Evolutionary conservation across 2,329 filamentous ascomycete genomes (phyloP).

Genomic region (Aspergillus sp.): DNA sequence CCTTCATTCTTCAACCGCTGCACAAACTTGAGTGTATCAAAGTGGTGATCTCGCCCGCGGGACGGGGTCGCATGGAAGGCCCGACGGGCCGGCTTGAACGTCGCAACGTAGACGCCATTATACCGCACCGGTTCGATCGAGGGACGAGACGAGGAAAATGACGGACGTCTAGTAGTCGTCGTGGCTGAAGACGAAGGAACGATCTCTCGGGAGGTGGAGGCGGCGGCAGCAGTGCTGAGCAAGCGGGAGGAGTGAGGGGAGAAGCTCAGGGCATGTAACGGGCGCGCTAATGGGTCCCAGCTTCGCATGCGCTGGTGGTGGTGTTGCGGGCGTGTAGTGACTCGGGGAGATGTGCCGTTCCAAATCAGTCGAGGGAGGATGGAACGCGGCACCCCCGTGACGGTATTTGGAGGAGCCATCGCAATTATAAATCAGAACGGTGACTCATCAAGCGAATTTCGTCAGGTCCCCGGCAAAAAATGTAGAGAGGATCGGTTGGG

Average conservation of each 20-base stretch:
- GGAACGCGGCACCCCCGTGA: conserved; percentile 37
- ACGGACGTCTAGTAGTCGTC: conserved; percentile 13
- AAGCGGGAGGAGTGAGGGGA: conserved; percentile 8
- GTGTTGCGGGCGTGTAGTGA: conserved; percentile 16
- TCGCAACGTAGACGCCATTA: conserved; percentile 42
- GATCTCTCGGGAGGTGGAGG: conserved; percentile 4
- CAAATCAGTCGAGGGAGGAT: conserved; percentile 36
- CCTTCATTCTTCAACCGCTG: conserved; percentile 82
- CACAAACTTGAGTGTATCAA: conserved; percentile 96
- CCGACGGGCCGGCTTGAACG: conserved; percentile 33
- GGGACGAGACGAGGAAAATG: conserved; percentile 6
- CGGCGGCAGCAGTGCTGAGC: conserved; percentile 4
- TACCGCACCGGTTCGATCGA: conserved; percentile 32
- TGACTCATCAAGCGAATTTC: not conserved
- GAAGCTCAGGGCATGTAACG: conserved; percentile 10
- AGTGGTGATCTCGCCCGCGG: conserved; percentile 74
- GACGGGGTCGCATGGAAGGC: conserved; percentile 58
- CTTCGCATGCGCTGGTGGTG: conserved; percentile 15
- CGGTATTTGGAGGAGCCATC: conserved; percentile 36
- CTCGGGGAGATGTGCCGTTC: conserved; percentile 31
- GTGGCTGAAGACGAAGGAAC: conserved; percentile 5
- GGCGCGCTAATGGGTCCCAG: conserved; percentile 15
- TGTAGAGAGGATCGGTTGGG: too few species aligned
- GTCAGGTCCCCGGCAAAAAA: too few species aligned
- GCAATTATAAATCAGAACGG: conserved; percentile 1